Percentiles rank a stretch among this genome's conserved stretches.
Conservation (phyloP, 1,284 basidiomycete species). For the Schizophyllum commune region DNA sequence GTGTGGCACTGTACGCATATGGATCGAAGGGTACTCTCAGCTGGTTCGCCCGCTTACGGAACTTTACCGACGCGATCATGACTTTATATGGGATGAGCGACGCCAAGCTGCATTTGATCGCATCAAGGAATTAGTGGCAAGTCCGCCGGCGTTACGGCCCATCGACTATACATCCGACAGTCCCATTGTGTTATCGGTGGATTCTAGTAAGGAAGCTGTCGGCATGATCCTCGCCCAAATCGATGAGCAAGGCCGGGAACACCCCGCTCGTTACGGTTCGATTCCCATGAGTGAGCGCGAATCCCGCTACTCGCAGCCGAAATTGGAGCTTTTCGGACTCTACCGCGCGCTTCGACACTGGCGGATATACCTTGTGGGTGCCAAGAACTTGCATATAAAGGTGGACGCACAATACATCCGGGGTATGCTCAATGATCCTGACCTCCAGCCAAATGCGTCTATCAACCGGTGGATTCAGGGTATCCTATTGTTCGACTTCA, state of each 20-base stretch:
- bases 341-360: slow-evolving; percentile 22
- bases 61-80: slow-evolving; percentile 14
- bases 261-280: slow-evolving; percentile 21
- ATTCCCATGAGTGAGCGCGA: slow-evolving; percentile 30
- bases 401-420: slow-evolving; percentile 32
- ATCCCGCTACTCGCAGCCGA: slow-evolving; percentile 30
- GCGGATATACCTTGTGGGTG: slow-evolving; percentile 24
- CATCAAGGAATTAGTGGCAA: slow-evolving; percentile 11
- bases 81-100: slow-evolving; percentile 17
- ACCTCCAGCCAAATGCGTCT: slow-evolving; percentile 23
- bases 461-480: slow-evolving; percentile 34
- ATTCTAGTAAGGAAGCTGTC: slow-evolving; percentile 27
- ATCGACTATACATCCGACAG: slow-evolving; percentile 23
- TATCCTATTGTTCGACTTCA: slow-evolving; percentile 29
- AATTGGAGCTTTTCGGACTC: slow-evolving; percentile 33
- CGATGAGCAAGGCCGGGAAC: slow-evolving; percentile 13
- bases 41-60: slow-evolving; percentile 18
- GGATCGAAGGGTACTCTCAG: slow-evolving; percentile 20
- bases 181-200: slow-evolving; percentile 27
- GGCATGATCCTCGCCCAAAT: slow-evolving; percentile 25
- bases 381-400: slow-evolving; percentile 27
- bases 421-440: slow-evolving; percentile 37
- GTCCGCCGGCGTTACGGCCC: slow-evolving; percentile 17
- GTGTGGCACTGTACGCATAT: slow-evolving; percentile 21
- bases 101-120: slow-evolving; percentile 11